These are phyloP conservation scores for Mycena maculata DNA, from an alignment of 768 basidiomycete species.

Conservation along the genomic window DNA sequence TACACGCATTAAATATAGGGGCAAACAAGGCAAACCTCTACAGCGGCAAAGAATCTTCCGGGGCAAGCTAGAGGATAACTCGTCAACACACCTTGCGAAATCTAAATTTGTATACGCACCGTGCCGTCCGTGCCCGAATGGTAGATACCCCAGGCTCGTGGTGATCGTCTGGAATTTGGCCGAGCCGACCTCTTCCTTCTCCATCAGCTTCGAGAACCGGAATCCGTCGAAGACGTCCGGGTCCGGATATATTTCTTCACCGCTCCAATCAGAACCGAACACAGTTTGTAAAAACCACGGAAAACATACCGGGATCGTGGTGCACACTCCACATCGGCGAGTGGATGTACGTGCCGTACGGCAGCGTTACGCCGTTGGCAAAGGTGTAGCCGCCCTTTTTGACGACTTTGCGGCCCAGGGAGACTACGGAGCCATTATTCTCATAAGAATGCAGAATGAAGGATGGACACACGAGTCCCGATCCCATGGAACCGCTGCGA, in stretches of 20 bases:
- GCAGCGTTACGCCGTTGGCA: slow-evolving; percentile 37
- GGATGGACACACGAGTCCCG: slow-evolving; percentile 39
- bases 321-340: slow-evolving; percentile 26
- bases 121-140: slow-evolving; percentile 30
- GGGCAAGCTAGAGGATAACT: not conserved
- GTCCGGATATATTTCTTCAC: slow-evolving; percentile 27
- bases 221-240: slow-evolving; percentile 28
- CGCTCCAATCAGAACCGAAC: not conserved
- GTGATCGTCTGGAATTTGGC: slow-evolving; percentile 24
- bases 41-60: slow-evolving; percentile 21
- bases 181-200: slow-evolving; percentile 18
- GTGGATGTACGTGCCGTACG: slow-evolving; percentile 32
- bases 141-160: slow-evolving; percentile 26
- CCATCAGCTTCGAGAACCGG: slow-evolving; percentile 25
- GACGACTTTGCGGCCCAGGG: slow-evolving; percentile 32
- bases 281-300: not conserved
- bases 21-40: not conserved
- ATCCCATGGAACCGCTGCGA: slow-evolving; percentile 42
- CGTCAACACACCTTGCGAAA: not conserved
- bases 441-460: too few species aligned
- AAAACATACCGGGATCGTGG: slow-evolving; percentile 23
- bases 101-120: not conserved
- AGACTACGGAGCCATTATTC: slow-evolving; percentile 24
- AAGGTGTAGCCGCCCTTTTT: slow-evolving; percentile 36
- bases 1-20: not conserved